Conservation (phyloP, 2,329 filamentous ascomycete genomes). For the Lasiodiplodia sp. region DNA sequence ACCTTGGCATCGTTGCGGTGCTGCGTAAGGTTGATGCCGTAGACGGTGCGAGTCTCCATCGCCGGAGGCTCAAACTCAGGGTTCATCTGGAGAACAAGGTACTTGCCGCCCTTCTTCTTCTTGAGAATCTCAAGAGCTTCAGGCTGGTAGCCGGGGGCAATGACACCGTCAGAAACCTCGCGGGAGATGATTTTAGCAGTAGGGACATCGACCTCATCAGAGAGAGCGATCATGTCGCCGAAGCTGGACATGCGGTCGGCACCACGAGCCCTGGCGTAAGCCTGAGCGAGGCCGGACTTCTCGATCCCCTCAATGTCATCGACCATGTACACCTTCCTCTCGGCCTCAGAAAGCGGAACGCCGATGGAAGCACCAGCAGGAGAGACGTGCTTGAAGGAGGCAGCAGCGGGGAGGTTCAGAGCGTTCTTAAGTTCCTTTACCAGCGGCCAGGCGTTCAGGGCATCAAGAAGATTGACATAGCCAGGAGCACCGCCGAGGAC, state of each 20-base stretch:
- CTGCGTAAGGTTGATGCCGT: conserved; percentile 87
- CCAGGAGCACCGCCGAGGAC: conserved; percentile 88
- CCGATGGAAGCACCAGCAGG: conserved; percentile 95
- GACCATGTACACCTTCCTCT: conserved; percentile 98
- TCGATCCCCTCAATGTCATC: conserved; percentile 92
- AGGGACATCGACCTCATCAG: conserved; percentile 85
- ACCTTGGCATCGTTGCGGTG: conserved; percentile 92
- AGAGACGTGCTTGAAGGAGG: conserved; percentile 97
- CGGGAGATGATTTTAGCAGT: conserved; percentile 98
- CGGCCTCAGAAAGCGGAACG: conserved; percentile 81
- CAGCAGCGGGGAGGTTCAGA: conserved; percentile 85
- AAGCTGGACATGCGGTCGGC: conserved; percentile 99
- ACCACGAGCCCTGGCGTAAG: conserved; percentile 92
- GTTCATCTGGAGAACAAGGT: conserved; percentile 95
- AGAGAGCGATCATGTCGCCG: conserved; percentile 93
- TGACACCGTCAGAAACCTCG: conserved; percentile 96
- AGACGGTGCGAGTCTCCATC: conserved; percentile 85
- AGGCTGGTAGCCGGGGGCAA: conserved; percentile 84
- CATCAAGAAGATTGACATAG: conserved; percentile 97
- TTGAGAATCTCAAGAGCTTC: conserved; percentile 89
- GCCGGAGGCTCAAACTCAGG: conserved; percentile 77
- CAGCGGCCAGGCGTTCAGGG: conserved; percentile 94
- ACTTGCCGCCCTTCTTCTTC: conserved; percentile 99
- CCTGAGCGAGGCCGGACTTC: conserved; percentile 84
- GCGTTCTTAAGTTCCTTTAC: conserved; percentile 95